phyloP scores from a whole-genome alignment of 192 early-diverging fungal genomes.

The Umbelopsis sp. region DNA sequence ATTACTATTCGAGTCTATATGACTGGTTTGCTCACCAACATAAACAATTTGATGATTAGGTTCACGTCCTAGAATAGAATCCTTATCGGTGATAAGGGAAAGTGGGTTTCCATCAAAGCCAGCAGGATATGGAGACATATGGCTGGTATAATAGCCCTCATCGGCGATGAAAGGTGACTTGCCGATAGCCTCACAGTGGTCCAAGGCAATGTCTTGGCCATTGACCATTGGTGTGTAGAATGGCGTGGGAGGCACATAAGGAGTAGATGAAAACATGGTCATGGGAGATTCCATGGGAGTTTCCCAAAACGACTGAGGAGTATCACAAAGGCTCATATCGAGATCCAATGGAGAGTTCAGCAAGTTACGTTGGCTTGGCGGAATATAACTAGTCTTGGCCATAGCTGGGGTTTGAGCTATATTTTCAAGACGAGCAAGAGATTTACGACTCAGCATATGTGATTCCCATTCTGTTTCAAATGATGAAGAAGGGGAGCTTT shows the following conservation, averaged over 20 bases:
- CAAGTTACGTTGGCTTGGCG: slow-evolving; percentile 17
- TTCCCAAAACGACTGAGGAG: slow-evolving; percentile 2
- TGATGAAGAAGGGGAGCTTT: background rate
- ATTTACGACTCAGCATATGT: slow-evolving; percentile 19
- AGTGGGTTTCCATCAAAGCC: slow-evolving; percentile 14
- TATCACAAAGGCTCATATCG: slow-evolving; percentile 12
- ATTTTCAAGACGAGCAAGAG: slow-evolving; percentile 22
- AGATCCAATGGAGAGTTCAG: slow-evolving; percentile 17
- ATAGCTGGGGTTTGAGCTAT: background rate
- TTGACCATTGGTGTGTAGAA: slow-evolving; percentile 10
- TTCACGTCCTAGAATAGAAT: background rate
- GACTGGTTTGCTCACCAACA: slow-evolving; percentile 16
- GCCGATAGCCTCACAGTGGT: background rate
- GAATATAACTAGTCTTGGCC: slow-evolving; percentile 12
- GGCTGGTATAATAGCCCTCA: slow-evolving; percentile 13
- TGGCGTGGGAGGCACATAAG: slow-evolving; percentile 8
- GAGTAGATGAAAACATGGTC: slow-evolving; percentile 8
- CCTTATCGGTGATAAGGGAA: slow-evolving; percentile 13
- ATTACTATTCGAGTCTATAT: background rate
- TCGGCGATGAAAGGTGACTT: slow-evolving; percentile 14
- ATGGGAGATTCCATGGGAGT: slow-evolving; percentile 13
- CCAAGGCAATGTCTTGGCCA: slow-evolving; percentile 2
- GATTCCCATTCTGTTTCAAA: slow-evolving; percentile 20
- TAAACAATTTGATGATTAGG: slow-evolving; percentile 4
- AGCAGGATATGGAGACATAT: slow-evolving; percentile 10